Percentiles rank a stretch among this genome's conserved stretches.
These are phyloP conservation scores for Amniculicola lignicola DNA, from an alignment of 495 filamentous ascomycete species.

Conservation along the genomic window DNA sequence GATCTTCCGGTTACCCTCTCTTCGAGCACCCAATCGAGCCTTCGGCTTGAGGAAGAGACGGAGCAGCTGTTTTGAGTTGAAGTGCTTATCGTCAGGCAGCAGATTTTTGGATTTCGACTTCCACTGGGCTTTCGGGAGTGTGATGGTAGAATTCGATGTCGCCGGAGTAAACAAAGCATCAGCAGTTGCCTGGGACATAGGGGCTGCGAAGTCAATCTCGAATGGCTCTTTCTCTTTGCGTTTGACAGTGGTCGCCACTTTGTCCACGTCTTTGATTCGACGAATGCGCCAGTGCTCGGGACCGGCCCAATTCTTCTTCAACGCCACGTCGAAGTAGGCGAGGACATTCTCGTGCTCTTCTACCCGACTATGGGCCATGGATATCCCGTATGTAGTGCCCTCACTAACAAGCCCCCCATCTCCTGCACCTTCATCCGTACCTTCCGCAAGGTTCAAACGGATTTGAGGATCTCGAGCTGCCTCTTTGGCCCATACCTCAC, in stretches of 20 bases:
- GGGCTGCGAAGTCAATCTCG: constrained; percentile 81
- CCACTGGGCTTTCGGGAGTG: constrained; percentile 88
- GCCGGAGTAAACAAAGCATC: constrained; percentile 83
- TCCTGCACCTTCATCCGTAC: constrained; percentile 53
- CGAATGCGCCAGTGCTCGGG: constrained; percentile 98
- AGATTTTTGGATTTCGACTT: constrained; percentile 89
- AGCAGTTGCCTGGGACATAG: constrained; percentile 66
- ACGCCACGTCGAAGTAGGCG: constrained; percentile 91
- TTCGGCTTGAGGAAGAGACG: constrained; percentile 93
- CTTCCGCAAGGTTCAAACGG: constrained; percentile 49
- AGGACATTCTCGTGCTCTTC: constrained; percentile 86
- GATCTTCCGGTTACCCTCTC: constrained; percentile 40
- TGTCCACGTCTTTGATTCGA: constrained; percentile 80
- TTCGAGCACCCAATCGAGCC: constrained; percentile 65
- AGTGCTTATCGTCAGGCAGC: constrained; percentile 96
- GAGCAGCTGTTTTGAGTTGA: constrained; percentile 87
- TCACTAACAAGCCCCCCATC: constrained; percentile 31
- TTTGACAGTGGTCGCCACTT: constrained; percentile 52
- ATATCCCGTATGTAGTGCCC: constrained; percentile 65
- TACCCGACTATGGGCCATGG: constrained; percentile 60
- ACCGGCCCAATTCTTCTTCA: constrained; percentile 97
- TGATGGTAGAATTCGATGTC: constrained; percentile 74
- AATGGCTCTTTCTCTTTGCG: constrained; percentile 96
- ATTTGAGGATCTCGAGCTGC: constrained; percentile 63
- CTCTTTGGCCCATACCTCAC: constrained; percentile 64